A percentile compares a stretch with the other conserved stretches of the same genome.
phyloP scores from a whole-genome alignment of 2,329 filamentous ascomycete genomes.

The Albophoma yamanashiensis region DNA sequence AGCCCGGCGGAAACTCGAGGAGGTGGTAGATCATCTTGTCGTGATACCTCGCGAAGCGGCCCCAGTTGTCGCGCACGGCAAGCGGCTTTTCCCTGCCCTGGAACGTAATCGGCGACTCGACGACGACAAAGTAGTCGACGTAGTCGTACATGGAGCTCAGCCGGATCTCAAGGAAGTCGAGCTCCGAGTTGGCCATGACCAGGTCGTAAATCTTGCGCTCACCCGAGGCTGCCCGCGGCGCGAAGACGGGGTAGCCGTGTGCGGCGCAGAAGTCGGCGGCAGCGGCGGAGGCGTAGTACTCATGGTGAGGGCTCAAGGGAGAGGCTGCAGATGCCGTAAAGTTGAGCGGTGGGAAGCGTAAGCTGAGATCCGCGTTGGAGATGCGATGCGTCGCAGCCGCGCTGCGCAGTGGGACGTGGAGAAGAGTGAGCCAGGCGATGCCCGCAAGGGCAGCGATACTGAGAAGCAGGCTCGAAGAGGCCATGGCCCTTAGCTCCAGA shows the following conservation, averaged over 20 bases:
- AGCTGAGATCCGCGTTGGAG: background rate
- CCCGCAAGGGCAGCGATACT: background rate
- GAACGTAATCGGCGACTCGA: constrained; percentile 49
- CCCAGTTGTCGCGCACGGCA: constrained; percentile 40
- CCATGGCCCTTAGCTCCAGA: background rate
- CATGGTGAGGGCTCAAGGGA: background rate
- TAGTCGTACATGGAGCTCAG: constrained; percentile 44
- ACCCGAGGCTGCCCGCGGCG: constrained; percentile 10
- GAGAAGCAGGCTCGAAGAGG: background rate
- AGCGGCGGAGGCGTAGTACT: constrained; percentile 1
- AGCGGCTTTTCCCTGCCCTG: constrained; percentile 45
- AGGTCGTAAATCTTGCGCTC: constrained; percentile 36
- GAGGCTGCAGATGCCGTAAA: background rate
- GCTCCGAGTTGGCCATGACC: constrained; percentile 50
- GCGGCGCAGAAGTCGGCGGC: constrained; percentile 16
- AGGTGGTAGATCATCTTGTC: constrained; percentile 51
- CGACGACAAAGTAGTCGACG: constrained; percentile 56
- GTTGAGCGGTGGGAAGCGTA: background rate
- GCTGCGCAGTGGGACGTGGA: background rate
- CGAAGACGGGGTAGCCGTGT: constrained; percentile 20
- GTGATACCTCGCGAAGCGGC: constrained; percentile 39
- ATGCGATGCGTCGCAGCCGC: background rate
- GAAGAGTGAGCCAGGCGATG: background rate
- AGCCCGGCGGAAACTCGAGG: constrained; percentile 32
- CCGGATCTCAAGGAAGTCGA: constrained; percentile 56